Percentiles rank a stretch among this genome's conserved stretches.
phyloP scores from a whole-genome alignment of 176 grass and related monocot species.

The Avena sativa region DNA sequence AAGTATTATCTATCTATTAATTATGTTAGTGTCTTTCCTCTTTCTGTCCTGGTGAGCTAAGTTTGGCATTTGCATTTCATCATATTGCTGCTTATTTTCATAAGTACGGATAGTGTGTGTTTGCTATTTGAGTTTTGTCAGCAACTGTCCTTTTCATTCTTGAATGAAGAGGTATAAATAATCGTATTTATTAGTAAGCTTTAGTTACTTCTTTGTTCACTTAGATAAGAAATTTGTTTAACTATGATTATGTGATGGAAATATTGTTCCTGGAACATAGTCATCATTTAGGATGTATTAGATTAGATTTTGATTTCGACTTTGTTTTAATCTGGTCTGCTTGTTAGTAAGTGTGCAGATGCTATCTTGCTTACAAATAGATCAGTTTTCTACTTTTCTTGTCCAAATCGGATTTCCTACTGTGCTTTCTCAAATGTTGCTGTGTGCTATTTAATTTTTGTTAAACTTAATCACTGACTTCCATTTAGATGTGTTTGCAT shows the following conservation, averaged over 20 bases:
- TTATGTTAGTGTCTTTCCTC: slow-evolving; percentile 6
- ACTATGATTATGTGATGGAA: not conserved
- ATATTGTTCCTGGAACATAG: slow-evolving; percentile 6
- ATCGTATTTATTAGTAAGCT: slow-evolving; percentile 1
- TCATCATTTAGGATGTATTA: not conserved
- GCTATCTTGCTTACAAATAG: slow-evolving; percentile 14
- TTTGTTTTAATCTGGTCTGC: not conserved
- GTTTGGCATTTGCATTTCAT: slow-evolving; percentile 32
- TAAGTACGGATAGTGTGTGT: not conserved
- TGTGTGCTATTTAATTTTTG: not conserved
- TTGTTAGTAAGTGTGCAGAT: slow-evolving; percentile 1
- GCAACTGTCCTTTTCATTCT: not conserved
- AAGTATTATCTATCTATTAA: not conserved
- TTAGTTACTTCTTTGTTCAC: not conserved
- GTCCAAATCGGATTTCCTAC: not conserved
- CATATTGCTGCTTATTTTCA: not conserved
- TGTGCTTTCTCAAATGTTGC: slow-evolving; percentile 10
- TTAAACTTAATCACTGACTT: slow-evolving; percentile 15
- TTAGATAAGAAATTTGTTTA: slow-evolving; percentile 2
- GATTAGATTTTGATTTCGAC: not conserved
- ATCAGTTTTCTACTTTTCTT: slow-evolving; percentile 27
- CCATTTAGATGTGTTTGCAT: slow-evolving; percentile 29
- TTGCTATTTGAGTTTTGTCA: slow-evolving; percentile 15
- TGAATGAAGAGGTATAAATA: slow-evolving; percentile 13
- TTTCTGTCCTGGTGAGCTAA: slow-evolving; percentile 29